Evolutionary conservation across 2,329 filamentous ascomycete genomes (phyloP).

Genomic region (Alternaria ventricosa): DNA sequence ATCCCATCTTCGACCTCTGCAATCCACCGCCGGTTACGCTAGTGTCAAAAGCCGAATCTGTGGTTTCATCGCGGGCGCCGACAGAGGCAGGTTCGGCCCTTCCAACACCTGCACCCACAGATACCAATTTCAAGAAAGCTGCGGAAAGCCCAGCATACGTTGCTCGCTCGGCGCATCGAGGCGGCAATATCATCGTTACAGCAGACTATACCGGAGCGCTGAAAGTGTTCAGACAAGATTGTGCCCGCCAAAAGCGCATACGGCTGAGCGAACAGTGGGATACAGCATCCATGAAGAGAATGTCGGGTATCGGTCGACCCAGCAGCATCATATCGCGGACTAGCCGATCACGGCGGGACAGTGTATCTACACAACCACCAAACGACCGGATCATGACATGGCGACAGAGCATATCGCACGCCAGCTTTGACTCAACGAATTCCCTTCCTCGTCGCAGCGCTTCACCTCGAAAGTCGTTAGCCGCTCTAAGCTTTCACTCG

Average conservation of each 20-base stretch:
- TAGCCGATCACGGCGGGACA: constrained; percentile 55
- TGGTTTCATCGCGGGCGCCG: constrained; percentile 57
- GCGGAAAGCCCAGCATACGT: constrained; percentile 80
- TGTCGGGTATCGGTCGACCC: constrained; percentile 60
- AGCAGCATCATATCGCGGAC: constrained; percentile 66
- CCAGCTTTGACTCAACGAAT: constrained; percentile 53
- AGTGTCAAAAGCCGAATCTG: constrained; percentile 73
- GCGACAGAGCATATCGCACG: constrained; percentile 72
- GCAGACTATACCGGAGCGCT: constrained; percentile 87
- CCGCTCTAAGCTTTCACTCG: constrained; percentile 25
- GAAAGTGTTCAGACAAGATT: constrained; percentile 95
- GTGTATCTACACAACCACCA: constrained; percentile 56
- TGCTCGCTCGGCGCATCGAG: constrained; percentile 74
- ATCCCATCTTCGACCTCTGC: constrained; percentile 95
- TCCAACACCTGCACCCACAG: constrained; percentile 43
- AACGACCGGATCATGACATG: constrained; percentile 86
- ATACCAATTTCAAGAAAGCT: constrained; percentile 45
- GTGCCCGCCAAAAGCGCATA: constrained; percentile 76
- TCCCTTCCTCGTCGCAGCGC: constrained; percentile 48
- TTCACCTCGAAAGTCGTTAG: constrained; percentile 56
- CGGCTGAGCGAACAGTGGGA: constrained; percentile 74
- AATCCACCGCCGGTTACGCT: constrained; percentile 91
- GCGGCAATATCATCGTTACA: constrained; percentile 90
- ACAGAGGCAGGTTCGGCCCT: constrained; percentile 50
- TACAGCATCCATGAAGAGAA: constrained; percentile 71